Percentiles rank a stretch among this genome's conserved stretches.
phyloP scores from a whole-genome alignment of 2,329 filamentous ascomycete species.

The Ampelomyces quisqualis region DNA sequence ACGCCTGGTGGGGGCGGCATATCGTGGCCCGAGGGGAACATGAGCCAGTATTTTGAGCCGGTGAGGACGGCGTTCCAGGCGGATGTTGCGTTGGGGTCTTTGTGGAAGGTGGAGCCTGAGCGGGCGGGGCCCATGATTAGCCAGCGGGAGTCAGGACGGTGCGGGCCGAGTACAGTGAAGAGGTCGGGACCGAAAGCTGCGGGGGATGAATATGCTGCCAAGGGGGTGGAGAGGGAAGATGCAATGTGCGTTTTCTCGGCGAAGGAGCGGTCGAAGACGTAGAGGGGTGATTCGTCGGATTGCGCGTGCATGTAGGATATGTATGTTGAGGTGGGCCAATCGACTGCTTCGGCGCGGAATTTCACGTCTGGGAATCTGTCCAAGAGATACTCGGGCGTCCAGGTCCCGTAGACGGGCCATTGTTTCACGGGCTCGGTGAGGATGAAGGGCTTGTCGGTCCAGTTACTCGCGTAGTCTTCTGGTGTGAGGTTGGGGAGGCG shows the following conservation, averaged over 20 bases:
- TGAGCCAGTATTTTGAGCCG: constrained; percentile 96
- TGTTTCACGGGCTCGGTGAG: constrained; percentile 76
- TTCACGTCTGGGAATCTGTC: constrained; percentile 63
- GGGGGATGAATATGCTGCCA: constrained; percentile 73
- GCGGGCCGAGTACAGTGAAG: constrained; percentile 73
- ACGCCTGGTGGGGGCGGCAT: constrained; percentile 78
- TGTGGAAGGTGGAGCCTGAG: constrained; percentile 93
- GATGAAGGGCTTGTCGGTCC: constrained; percentile 82
- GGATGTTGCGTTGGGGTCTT: constrained; percentile 70
- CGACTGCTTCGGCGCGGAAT: constrained; percentile 89
- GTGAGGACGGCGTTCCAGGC: constrained; percentile 94
- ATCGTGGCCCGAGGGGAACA: constrained; percentile 75
- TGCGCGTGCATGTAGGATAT: constrained; percentile 77
- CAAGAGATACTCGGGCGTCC: constrained; percentile 70
- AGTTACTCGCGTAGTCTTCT: constrained; percentile 71
- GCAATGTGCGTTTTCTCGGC: constrained; percentile 78
- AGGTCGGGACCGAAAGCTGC: constrained; percentile 83
- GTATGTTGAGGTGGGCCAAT: constrained; percentile 85
- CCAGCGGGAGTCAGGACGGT: constrained; percentile 88
- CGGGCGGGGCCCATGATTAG: constrained; percentile 84
- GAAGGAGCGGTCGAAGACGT: constrained; percentile 87
- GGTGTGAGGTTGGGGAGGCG: constrained; percentile 68
- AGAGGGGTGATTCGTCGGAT: constrained; percentile 83
- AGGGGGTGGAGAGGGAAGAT: constrained; percentile 53
- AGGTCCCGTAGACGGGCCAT: constrained; percentile 76